phyloP scores from a whole-genome alignment of 164 flowering plant genomes.

The Taxillus chinensis region DNA sequence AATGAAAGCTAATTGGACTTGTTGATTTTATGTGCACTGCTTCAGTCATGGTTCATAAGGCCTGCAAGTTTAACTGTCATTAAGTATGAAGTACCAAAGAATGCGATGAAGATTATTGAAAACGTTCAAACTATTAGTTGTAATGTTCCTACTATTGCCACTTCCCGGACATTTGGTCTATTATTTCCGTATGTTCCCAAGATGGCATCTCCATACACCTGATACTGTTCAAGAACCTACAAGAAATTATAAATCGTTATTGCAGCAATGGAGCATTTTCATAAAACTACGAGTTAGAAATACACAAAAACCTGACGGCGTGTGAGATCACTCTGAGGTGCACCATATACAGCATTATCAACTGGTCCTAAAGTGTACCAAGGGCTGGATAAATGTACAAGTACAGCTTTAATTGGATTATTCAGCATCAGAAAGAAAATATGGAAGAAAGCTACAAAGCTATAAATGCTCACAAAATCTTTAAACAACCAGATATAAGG shows the following conservation, averaged over 20 bases:
- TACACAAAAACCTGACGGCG: constrained; percentile 68
- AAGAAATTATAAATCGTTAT: constrained; percentile 1
- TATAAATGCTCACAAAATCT: neutral
- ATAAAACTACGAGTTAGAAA: constrained; percentile 8
- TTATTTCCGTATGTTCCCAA: constrained; percentile 47
- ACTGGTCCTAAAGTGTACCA: constrained; percentile 74
- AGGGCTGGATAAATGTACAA: constrained; percentile 40
- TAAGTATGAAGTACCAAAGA: too few relatives aligned
- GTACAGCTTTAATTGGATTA: neutral
- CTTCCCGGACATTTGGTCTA: constrained; percentile 64
- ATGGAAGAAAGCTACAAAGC: neutral
- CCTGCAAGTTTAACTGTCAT: too few relatives aligned
- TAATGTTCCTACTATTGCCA: constrained; percentile 48
- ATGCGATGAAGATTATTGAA: neutral
- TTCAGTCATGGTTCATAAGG: too few relatives aligned
- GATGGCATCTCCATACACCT: constrained; percentile 71
- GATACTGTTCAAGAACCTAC: constrained; percentile 73
- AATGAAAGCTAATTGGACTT: too few relatives aligned
- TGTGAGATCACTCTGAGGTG: constrained; percentile 41
- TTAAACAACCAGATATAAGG: neutral
- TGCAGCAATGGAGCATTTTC: neutral
- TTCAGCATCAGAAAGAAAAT: neutral
- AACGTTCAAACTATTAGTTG: neutral
- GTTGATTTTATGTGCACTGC: too few relatives aligned
- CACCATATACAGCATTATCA: constrained; percentile 69